These are phyloP conservation scores for Vanilla planifolia DNA, from an alignment of 106 monocot species.

Conservation along the genomic window DNA sequence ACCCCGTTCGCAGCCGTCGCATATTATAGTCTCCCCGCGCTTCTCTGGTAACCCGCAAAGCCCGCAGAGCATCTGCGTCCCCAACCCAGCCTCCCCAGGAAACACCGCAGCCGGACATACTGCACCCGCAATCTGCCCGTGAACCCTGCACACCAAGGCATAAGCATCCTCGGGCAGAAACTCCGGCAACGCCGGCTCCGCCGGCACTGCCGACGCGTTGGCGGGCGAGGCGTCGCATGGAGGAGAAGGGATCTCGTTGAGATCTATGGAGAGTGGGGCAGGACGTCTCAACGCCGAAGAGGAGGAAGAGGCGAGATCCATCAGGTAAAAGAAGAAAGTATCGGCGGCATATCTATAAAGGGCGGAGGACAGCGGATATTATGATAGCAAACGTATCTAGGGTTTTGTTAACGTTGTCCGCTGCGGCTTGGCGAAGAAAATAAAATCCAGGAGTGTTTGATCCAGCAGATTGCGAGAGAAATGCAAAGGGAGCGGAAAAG, in stretches of 20 bases:
- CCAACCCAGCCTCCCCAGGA: constrained; percentile 80
- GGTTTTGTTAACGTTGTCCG: constrained; percentile 8
- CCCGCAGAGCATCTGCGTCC: constrained; percentile 29
- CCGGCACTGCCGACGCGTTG: neutral
- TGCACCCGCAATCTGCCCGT: constrained; percentile 5
- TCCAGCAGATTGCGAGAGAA: neutral
- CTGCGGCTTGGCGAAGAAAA: neutral
- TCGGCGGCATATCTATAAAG: constrained; percentile 12
- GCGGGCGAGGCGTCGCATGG: constrained; percentile 22
- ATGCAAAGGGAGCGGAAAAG: neutral
- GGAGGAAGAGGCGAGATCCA: constrained; percentile 7
- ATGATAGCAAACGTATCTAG: too few relatives aligned
- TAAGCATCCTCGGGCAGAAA: constrained; percentile 28
- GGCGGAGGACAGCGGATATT: neutral
- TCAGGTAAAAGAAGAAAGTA: neutral
- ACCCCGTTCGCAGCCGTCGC: constrained; percentile 94
- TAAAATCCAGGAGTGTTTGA: constrained; percentile 3
- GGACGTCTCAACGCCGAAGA: constrained; percentile 14
- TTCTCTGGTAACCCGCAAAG: constrained; percentile 58
- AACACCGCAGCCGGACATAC: constrained; percentile 31
- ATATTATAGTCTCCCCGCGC: constrained; percentile 50
- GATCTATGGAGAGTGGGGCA: constrained; percentile 36
- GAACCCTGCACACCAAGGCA: constrained; percentile 29
- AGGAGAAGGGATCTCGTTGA: constrained; percentile 36
- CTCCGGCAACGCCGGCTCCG: neutral